Conservation (phyloP, 192 early-diverging fungal species). For the Phycomyces nitens region DNA sequence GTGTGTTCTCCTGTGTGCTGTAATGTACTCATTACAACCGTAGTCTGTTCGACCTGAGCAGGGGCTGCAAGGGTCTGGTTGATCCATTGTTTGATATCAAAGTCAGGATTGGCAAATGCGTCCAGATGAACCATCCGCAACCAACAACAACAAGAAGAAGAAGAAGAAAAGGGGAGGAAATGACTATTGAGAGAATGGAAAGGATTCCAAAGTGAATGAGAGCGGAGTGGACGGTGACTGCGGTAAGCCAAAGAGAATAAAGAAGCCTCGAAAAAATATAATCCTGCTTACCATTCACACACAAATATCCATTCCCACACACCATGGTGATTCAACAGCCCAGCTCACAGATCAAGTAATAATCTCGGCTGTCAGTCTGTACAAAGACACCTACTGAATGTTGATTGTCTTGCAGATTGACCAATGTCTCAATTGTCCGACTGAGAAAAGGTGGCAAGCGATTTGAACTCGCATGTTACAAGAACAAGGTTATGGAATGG, state of each 20-base stretch:
- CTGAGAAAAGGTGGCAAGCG: constrained; percentile 95
- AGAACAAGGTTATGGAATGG: constrained; percentile 98
- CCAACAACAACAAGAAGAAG: neutral
- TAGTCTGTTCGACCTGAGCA: constrained; percentile 42
- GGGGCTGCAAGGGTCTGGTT: constrained; percentile 37
- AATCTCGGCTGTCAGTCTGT: no score
- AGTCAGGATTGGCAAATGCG: constrained; percentile 33
- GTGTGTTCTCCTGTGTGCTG: constrained; percentile 57
- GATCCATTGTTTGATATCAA: constrained; percentile 68
- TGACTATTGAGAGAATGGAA: neutral
- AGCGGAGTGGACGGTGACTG: constrained; percentile 1
- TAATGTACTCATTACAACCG: constrained; percentile 52
- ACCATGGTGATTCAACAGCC: constrained; percentile 38
- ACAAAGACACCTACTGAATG: neutral
- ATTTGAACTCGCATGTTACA: constrained; percentile 98
- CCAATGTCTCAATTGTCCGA: constrained; percentile 95
- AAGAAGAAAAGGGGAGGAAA: neutral
- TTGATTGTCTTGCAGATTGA: constrained; percentile 53
- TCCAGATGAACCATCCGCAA: neutral
- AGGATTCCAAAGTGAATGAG: neutral
- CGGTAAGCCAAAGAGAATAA: neutral
- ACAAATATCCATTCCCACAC: no score
- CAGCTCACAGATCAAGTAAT: constrained; percentile 44
- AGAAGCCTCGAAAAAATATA: no score
- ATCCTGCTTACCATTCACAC: no score